Evolutionary conservation across 2,329 filamentous ascomycete genomes (phyloP).

Genomic region (Dendrostoma leiphaemia): DNA sequence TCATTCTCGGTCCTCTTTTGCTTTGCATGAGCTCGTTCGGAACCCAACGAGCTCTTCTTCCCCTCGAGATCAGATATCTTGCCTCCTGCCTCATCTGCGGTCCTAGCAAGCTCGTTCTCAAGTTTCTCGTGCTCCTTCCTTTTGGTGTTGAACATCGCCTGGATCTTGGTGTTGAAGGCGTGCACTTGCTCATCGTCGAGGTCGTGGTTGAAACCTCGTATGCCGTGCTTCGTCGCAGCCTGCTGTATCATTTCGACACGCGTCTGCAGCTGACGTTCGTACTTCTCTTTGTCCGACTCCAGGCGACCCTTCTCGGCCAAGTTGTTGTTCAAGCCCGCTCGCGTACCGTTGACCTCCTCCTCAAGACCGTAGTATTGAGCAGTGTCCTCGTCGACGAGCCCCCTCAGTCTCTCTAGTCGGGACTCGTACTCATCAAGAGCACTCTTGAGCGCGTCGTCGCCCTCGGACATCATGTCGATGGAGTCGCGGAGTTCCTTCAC

Average conservation of each 20-base stretch:
- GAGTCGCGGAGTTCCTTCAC: conserved; percentile 68
- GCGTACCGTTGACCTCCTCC: conserved; percentile 40
- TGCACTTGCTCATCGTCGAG: conserved; percentile 71
- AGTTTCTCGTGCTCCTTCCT: conserved; percentile 73
- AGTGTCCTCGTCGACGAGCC: conserved; percentile 62
- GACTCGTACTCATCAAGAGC: conserved; percentile 77
- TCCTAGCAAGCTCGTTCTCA: conserved; percentile 70
- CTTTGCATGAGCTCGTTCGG: conserved; percentile 72
- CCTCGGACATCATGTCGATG: conserved; percentile 74
- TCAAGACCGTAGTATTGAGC: conserved; percentile 66
- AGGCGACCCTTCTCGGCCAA: conserved; percentile 70
- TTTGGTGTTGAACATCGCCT: conserved; percentile 74
- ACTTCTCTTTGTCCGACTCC: conserved; percentile 82
- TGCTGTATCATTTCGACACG: conserved; percentile 75
- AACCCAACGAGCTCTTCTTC: conserved; percentile 67
- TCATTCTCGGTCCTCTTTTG: conserved; percentile 74
- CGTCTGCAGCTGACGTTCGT: conserved; percentile 73
- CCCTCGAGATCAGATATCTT: conserved; percentile 72
- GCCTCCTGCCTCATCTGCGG: conserved; percentile 70
- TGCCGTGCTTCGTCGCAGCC: conserved; percentile 71
- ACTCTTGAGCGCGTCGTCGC: conserved; percentile 71
- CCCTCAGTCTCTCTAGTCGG: conserved; percentile 62
- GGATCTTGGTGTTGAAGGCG: conserved; percentile 75
- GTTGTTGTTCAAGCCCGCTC: conserved; percentile 48
- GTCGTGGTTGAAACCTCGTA: conserved; percentile 81